Evolutionary conservation across 495 filamentous ascomycete species (phyloP).

Genomic region (Hypoxylon crocopeplum): DNA sequence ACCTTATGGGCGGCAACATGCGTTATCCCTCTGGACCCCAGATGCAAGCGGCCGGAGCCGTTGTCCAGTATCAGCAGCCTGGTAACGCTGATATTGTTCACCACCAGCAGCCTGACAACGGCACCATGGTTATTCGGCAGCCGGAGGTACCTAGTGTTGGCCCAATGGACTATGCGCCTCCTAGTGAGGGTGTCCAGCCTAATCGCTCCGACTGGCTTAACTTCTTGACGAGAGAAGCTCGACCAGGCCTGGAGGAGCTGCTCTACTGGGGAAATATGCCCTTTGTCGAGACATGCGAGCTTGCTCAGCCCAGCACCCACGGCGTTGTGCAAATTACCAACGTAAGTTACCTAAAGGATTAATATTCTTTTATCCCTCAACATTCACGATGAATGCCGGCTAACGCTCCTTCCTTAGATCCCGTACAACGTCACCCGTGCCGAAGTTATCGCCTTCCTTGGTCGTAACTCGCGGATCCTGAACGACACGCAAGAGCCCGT

Average conservation of each 20-base stretch:
- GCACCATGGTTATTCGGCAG: too few species aligned
- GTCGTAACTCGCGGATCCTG: conserved; percentile 67
- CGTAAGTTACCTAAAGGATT: conserved; percentile 31
- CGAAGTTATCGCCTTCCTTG: conserved; percentile 73
- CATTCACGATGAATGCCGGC: neutral
- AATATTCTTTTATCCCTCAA: neutral
- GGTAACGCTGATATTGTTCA: neutral
- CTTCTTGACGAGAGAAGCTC: conserved; percentile 33
- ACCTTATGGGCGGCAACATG: too few species aligned
- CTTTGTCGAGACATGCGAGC: conserved; percentile 44
- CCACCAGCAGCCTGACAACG: neutral
- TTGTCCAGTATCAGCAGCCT: too few species aligned
- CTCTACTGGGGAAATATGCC: conserved; percentile 51
- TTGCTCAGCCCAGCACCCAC: conserved; percentile 6
- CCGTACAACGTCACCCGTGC: conserved; percentile 71
- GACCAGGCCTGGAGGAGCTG: conserved; percentile 20
- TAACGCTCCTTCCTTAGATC: conserved; percentile 56
- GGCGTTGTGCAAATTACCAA: conserved; percentile 48
- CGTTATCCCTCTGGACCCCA: too few species aligned
- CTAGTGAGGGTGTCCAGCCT: too few species aligned
- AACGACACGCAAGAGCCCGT: conserved; percentile 65
- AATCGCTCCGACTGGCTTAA: conserved; percentile 42
- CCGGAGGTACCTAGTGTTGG: too few species aligned
- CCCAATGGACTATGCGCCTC: too few species aligned
- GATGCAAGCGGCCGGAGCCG: too few species aligned